Conservation (phyloP, 169 alveolate genomes). For the Babesia gibsoni region DNA sequence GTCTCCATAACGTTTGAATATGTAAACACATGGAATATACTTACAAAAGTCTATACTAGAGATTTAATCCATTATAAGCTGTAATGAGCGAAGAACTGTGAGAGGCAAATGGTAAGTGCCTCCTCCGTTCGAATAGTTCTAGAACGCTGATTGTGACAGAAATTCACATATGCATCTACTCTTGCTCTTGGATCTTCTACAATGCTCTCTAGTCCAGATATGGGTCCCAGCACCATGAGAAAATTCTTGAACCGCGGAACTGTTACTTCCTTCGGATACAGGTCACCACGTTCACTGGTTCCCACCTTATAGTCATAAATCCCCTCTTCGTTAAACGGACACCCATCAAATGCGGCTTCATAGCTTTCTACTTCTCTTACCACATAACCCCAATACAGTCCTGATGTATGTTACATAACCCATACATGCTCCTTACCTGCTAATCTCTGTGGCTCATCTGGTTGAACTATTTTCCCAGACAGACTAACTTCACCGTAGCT, state of each 20-base stretch:
- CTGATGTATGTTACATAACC: conserved; percentile 40
- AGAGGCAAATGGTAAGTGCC: conserved; percentile 82
- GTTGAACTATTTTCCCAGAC: conserved; percentile 39
- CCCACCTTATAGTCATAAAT: conserved; percentile 88
- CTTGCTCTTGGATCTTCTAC: conserved; percentile 62
- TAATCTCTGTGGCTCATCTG: conserved; percentile 52
- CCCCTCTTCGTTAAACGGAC: conserved; percentile 78
- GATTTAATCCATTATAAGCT: too few relatives aligned
- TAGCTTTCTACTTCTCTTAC: conserved; percentile 84
- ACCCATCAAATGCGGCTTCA: conserved; percentile 66
- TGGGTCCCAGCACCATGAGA: conserved; percentile 88
- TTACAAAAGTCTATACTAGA: too few relatives aligned
- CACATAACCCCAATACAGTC: conserved; percentile 92
- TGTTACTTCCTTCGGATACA: conserved; percentile 42
- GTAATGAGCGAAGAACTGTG: conserved; percentile 35
- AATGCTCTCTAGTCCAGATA: conserved; percentile 86
- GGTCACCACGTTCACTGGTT: conserved; percentile 87
- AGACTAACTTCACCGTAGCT: not conserved
- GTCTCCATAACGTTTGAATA: too few relatives aligned
- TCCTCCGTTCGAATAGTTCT: conserved; percentile 96
- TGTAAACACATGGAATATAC: too few relatives aligned
- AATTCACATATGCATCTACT: conserved; percentile 87
- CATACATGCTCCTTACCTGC: conserved; percentile 28
- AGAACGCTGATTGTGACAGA: conserved; percentile 90
- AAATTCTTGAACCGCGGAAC: conserved; percentile 73